Conservation (phyloP, 352 stramenopile genomes). For the Thalassiosira hispida region DNA sequence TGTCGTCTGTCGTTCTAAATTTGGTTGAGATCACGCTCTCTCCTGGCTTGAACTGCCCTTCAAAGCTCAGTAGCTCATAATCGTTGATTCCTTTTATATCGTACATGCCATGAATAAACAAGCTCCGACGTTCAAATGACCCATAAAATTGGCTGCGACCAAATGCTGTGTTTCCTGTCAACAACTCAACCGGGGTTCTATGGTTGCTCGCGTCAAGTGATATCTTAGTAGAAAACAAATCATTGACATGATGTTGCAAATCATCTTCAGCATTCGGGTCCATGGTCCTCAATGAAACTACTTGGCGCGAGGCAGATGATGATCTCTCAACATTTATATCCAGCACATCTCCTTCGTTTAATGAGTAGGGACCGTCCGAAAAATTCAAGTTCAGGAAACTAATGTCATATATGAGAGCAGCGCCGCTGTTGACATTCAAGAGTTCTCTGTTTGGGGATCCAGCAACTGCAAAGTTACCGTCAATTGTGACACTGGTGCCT, state of each 20-base stretch:
- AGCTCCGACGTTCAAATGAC: slow-evolving; percentile 82
- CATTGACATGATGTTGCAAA: slow-evolving; percentile 82
- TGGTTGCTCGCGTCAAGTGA: slow-evolving; percentile 45
- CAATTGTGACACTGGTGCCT: slow-evolving; percentile 87
- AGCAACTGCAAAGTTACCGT: slow-evolving; percentile 87
- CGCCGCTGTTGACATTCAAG: slow-evolving; percentile 91
- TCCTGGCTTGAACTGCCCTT: slow-evolving; percentile 51
- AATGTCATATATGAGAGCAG: slow-evolving; percentile 91
- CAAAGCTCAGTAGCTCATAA: slow-evolving; percentile 81
- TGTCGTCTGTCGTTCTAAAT: slow-evolving; percentile 90
- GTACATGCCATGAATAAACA: slow-evolving; percentile 81
- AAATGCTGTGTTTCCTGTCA: slow-evolving; percentile 89
- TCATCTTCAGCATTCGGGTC: slow-evolving; percentile 84
- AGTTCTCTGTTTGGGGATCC: slow-evolving; percentile 92
- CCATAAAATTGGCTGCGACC: slow-evolving; percentile 91
- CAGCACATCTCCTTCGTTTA: slow-evolving; percentile 89
- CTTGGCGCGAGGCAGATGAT: slow-evolving; percentile 23
- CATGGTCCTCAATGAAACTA: slow-evolving; percentile 70
- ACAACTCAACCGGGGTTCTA: slow-evolving; percentile 80
- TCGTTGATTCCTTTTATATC: slow-evolving; percentile 91
- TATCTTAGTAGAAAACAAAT: slow-evolving; percentile 71
- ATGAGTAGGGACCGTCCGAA: slow-evolving; percentile 83
- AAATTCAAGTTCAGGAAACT: slow-evolving; percentile 89
- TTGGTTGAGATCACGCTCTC: slow-evolving; percentile 79
- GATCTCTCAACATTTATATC: slow-evolving; percentile 81